Evolutionary conservation across 139 green algal genomes (phyloP).

Genomic region (Astrephomene gubernaculifera): DNA sequence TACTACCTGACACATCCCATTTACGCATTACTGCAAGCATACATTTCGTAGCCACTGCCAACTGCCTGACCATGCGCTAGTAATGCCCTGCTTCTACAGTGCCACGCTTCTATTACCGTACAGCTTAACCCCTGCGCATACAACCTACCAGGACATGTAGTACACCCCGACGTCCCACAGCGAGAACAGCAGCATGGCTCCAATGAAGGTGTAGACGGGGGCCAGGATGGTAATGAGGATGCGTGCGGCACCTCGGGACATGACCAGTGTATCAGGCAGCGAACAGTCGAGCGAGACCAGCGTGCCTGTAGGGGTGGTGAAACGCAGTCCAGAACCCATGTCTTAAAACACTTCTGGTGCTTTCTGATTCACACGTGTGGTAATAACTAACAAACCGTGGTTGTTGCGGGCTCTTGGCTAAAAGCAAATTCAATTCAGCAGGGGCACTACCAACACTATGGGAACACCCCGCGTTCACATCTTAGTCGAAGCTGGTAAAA

Average conservation of each 20-base stretch:
- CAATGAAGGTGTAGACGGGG: constrained; percentile 1
- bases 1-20: too few relatives aligned
- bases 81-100: too few relatives aligned
- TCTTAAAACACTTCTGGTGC: too few relatives aligned
- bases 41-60: neutral
- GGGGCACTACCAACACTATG: too few relatives aligned
- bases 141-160: neutral
- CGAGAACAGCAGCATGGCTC: neutral
- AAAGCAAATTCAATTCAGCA: too few relatives aligned
- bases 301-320: neutral
- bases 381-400: too few relatives aligned
- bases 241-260: neutral
- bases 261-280: neutral
- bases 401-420: too few relatives aligned
- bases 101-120: too few relatives aligned
- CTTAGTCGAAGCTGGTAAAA: too few relatives aligned
- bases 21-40: neutral
- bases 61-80: neutral
- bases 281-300: constrained; percentile 34
- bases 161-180: neutral
- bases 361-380: too few relatives aligned
- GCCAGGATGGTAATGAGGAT: neutral
- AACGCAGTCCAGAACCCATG: too few relatives aligned
- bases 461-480: too few relatives aligned
- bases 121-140: neutral